These are phyloP conservation scores for Rhizophagus prolifer DNA, from an alignment of 192 early-diverging fungal species.

Conservation along the genomic window DNA sequence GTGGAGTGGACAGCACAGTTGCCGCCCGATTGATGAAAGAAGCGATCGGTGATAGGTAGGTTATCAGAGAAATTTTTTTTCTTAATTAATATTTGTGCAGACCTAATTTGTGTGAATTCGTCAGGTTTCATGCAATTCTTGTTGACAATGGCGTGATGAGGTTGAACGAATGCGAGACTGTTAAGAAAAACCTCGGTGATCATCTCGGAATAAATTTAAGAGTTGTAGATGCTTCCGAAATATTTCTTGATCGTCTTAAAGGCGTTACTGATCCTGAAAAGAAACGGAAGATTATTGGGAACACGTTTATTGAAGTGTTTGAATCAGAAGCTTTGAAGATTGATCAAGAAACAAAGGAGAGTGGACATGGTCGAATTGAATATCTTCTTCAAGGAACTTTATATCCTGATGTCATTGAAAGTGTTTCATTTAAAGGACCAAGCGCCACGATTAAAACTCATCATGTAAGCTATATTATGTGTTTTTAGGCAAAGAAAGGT, in stretches of 20 bases:
- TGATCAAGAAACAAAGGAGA: conserved; percentile 71
- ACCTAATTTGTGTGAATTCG: not conserved
- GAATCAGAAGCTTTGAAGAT: conserved; percentile 89
- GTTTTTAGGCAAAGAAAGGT: not conserved
- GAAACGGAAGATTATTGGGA: conserved; percentile 99
- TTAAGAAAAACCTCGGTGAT: conserved; percentile 81
- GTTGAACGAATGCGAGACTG: conserved; percentile 86
- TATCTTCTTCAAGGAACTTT: conserved; percentile 96
- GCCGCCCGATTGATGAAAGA: conserved; percentile 95
- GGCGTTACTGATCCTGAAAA: conserved; percentile 94
- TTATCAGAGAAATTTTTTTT: not conserved
- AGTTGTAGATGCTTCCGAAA: conserved; percentile 82
- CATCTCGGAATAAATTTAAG: conserved; percentile 96
- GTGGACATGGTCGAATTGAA: conserved; percentile 80
- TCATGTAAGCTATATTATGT: conserved; percentile 60
- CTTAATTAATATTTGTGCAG: too few relatives aligned
- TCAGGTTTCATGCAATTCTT: conserved; percentile 88
- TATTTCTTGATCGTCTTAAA: conserved; percentile 83
- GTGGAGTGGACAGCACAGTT: conserved; percentile 96
- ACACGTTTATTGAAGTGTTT: conserved; percentile 98
- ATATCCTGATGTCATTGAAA: conserved; percentile 99
- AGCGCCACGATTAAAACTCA: conserved; percentile 99
- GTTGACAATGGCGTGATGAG: conserved; percentile 99
- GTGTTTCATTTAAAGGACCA: conserved; percentile 98
- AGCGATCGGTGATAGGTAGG: conserved; percentile 89